Evolutionary conservation across 345 rosid species (phyloP), one percentile per base, ranked within the genome.

Genomic region (Murraya paniculata): DNA sequence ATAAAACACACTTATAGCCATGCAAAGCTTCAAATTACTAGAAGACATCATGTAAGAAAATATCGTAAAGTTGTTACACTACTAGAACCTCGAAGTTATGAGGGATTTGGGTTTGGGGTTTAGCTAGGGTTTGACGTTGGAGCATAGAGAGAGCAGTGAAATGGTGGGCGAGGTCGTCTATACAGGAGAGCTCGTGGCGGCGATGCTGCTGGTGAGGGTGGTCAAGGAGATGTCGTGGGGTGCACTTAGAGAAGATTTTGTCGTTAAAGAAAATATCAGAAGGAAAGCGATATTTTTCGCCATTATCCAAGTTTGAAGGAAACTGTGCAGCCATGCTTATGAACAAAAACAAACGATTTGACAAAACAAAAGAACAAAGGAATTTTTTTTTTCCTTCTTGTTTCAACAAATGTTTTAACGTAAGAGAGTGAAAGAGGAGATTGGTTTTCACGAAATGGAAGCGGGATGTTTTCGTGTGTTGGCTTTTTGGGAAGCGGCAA

Each of bases 231-330:
- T 35, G 25, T 59, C 5, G 74, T 24, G 81, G 58, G 21, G 9
- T 38, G 72, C 41, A 33, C 55, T n/a, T 39, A 24, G 84, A 67
- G 56, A 80, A 71, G 35, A 71, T 68, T 69, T 31, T 73, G 59
- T 81, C 85, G 61, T 71, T 80, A 13, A 74, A 4, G 77, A 86
- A 78, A 72, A 81, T 66, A 64, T 84, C 86, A 64, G 84, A 57
- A 6, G 89, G 85, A 19, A 86, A 53, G 22, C 18, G 81, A 80
- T 81, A 83, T 0, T 50, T 75, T 48, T 86, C 87, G 27, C 85
- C 89, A 22, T 86, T 84, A 8, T 80, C 89, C 74, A 88, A 81
- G 74, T 82, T 82, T 11, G 77, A 85, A 55, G 82, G 82, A 64
- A 81, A 81, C 68, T 73, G 25, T 33, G 69, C 69, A 41, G 85